These are phyloP conservation scores for Candida sp. DNA, from an alignment of 1,139 yeast genomes.

Conservation along the genomic window DNA sequence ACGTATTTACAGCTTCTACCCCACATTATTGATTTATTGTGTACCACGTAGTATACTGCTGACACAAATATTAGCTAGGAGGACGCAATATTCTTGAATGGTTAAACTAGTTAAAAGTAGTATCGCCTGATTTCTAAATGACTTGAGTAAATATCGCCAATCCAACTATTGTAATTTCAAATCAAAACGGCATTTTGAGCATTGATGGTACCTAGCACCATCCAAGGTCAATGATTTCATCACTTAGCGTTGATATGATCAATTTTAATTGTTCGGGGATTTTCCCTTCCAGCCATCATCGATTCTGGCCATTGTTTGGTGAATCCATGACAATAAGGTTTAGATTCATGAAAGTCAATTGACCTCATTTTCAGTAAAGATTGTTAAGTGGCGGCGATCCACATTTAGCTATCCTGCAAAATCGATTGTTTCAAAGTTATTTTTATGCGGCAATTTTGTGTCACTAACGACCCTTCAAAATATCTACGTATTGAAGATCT, in stretches of 20 bases:
- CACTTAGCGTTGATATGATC: neutral
- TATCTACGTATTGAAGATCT: too few relatives aligned
- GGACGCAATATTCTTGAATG: too few relatives aligned
- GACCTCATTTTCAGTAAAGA: neutral
- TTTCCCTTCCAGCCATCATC: neutral
- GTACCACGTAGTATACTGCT: too few relatives aligned
- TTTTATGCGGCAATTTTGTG: neutral
- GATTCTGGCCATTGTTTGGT: neutral
- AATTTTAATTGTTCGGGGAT: neutral
- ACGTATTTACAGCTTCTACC: too few relatives aligned
- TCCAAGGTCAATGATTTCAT: neutral
- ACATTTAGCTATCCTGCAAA: neutral
- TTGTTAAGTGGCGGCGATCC: neutral
- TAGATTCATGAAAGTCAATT: neutral
- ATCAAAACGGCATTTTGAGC: too few relatives aligned
- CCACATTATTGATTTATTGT: too few relatives aligned
- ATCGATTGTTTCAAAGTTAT: neutral
- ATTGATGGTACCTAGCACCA: neutral
- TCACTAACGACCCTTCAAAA: neutral
- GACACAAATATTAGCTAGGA: too few relatives aligned
- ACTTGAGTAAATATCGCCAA: too few relatives aligned
- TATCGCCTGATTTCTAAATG: too few relatives aligned
- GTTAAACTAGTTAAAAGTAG: too few relatives aligned
- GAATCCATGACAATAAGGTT: neutral
- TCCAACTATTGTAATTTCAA: too few relatives aligned